These are phyloP conservation scores for Rhodotorula sp. DNA, from an alignment of 1,284 basidiomycete species.

Conservation along the genomic window DNA sequence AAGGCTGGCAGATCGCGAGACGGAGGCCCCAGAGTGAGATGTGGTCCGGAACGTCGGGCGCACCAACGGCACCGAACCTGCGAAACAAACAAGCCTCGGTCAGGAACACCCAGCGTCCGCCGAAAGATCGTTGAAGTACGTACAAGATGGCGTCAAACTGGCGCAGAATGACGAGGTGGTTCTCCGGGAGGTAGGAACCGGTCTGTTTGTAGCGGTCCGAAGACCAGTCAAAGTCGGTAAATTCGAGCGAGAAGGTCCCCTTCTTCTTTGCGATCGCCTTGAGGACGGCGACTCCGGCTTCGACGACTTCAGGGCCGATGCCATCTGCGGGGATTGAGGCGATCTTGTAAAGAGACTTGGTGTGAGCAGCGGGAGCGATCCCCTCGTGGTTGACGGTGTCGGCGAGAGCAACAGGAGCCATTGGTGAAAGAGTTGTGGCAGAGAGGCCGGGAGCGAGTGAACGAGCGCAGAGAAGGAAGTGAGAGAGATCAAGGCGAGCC, in stretches of 20 bases:
- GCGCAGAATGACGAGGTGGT: conserved; percentile 48
- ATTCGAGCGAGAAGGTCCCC: conserved; percentile 47
- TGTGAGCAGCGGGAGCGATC: conserved; percentile 30
- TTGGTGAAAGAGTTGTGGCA: not conserved
- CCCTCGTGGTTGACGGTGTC: conserved; percentile 22
- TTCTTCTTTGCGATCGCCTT: conserved; percentile 41
- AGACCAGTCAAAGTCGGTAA: conserved; percentile 52
- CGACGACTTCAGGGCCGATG: conserved; percentile 58
- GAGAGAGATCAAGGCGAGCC: not conserved
- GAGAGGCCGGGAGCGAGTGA: too few species aligned
- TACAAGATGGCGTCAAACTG: conserved; percentile 13
- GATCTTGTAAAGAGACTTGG: conserved; percentile 50
- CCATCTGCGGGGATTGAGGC: conserved; percentile 61
- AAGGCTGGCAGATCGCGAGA: conserved; percentile 57
- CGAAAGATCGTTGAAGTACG: not conserved
- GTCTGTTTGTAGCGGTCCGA: conserved; percentile 49
- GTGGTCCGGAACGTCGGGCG: conserved; percentile 57
- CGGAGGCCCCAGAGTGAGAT: conserved; percentile 60
- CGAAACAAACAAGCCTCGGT: not conserved
- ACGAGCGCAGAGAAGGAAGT: not conserved
- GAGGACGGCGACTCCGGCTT: conserved; percentile 50
- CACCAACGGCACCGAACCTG: conserved; percentile 52
- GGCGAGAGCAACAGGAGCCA: conserved; percentile 30
- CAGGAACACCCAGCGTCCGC: not conserved
- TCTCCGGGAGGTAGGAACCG: conserved; percentile 50